phyloP scores from a whole-genome alignment of 805 yeast genomes.

The Myxozyma monticola region DNA sequence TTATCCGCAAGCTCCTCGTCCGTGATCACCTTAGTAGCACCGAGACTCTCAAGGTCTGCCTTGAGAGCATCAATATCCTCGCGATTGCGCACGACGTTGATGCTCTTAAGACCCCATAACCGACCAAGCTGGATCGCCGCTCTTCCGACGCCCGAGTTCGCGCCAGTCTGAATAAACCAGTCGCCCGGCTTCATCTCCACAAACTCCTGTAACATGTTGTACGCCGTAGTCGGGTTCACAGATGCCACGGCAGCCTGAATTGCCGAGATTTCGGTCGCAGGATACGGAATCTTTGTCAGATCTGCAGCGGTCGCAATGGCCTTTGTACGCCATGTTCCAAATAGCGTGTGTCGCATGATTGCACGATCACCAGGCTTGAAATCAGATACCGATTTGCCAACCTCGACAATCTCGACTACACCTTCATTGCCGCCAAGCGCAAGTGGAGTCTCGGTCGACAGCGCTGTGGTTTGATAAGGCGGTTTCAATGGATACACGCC shows the following conservation, averaged over 20 bases:
- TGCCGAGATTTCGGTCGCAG: conserved; percentile 40
- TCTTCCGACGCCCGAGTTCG: conserved; percentile 92
- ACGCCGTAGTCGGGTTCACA: conserved; percentile 93
- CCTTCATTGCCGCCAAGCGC: conserved; percentile 97
- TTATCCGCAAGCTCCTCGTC: conserved; percentile 78
- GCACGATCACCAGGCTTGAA: conserved; percentile 81
- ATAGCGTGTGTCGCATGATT: conserved; percentile 71
- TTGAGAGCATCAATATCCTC: conserved; percentile 66
- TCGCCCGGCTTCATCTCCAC: conserved; percentile 61
- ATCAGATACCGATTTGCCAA: conserved; percentile 53
- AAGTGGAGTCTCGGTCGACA: conserved; percentile 58
- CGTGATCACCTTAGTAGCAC: conserved; percentile 87
- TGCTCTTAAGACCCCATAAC: conserved; percentile 74
- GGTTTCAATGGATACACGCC: conserved; percentile 87
- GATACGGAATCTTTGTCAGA: conserved; percentile 58
- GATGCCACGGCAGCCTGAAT: conserved; percentile 76
- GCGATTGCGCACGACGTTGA: conserved; percentile 86
- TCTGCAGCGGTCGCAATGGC: conserved; percentile 55
- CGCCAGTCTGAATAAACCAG: conserved; percentile 96
- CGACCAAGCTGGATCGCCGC: conserved; percentile 86
- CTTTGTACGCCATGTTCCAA: conserved; percentile 94
- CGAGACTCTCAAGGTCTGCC: conserved; percentile 57
- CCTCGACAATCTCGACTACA: conserved; percentile 75
- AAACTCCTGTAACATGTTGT: conserved; percentile 76
- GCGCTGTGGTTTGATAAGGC: conserved; percentile 47